Evolutionary conservation across 371 early-diverging fungal species (phyloP), one percentile per base, ranked within the genome.

Genomic region (Syncephalastrum contaminatum): DNA sequence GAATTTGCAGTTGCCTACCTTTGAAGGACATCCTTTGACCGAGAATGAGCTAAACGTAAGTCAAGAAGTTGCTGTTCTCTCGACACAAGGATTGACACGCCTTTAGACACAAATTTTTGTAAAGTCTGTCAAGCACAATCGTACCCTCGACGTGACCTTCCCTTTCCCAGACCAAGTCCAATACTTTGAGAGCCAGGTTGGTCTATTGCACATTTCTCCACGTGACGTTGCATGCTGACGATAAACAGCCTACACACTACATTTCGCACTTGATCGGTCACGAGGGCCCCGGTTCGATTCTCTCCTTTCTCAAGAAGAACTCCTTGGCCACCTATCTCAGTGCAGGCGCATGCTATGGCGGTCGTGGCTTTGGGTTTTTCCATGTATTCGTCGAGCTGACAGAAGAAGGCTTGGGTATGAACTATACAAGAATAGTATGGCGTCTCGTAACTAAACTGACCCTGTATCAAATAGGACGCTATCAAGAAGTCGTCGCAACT

Each of bases 281-380:
- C 56, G 90, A 91, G 63, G 88, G 88, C 8, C 77, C 82, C 20
- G 97, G 97, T 0, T 93, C 94, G 0, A 77, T 96, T 25, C 73
- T 96, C 30, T 90, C 93, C 1, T 69, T 79, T 44, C 69, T 98
- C 45, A 94, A 95, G 64, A 77, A 83, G 66, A 88, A 87, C 53
- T 92, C 68, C n/a, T 97, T 94, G 95, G 96, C 93, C 0, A 86
- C 86, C 41, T 72, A 74, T 44, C 62, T 94, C 49, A 79, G 74
- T n/a, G 85, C 89, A 0, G 89, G 92, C 4, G 62, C 75, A 1
- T 67, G 66, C 4, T 61, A 64, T 48, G 85, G 82, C 44, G 89
- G 84, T 4, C 72, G 73, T 52, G 82, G 80, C n/a, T 91, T 90
- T 71, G 86, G 72, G 2, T 89, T 92, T 63, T 93, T 94, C 78